Percentiles rank a stretch among this genome's conserved stretches.
phyloP scores from a whole-genome alignment of 345 rosid genomes.

The Rubroshorea leprosula region DNA sequence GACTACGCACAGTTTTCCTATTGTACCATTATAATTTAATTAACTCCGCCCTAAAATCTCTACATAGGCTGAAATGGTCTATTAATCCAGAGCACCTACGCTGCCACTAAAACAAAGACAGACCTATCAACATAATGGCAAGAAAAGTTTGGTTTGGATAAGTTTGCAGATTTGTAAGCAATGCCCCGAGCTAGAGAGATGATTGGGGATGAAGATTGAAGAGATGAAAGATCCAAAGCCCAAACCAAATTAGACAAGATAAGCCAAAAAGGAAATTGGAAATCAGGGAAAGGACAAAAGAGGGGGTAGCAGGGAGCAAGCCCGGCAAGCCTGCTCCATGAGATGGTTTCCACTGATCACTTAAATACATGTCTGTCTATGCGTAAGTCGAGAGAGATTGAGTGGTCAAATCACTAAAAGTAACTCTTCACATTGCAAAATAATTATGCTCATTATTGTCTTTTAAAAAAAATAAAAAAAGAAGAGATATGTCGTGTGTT shows the following conservation, averaged over 20 bases:
- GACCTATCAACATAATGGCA: too few relatives aligned
- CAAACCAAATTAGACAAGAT: slow-evolving; percentile 23
- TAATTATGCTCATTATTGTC: too few relatives aligned
- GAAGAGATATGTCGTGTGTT: too few relatives aligned
- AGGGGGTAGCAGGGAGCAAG: slow-evolving; percentile 16
- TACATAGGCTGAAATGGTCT: too few relatives aligned
- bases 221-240: too few relatives aligned
- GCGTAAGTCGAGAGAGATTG: slow-evolving; percentile 35
- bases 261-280: slow-evolving; percentile 17
- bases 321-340: slow-evolving; percentile 1
- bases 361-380: slow-evolving; percentile 21
- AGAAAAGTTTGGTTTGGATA: slow-evolving; percentile 7
- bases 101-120: too few relatives aligned
- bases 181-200: slow-evolving; percentile 16
- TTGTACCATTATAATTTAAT: too few relatives aligned
- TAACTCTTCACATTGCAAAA: slow-evolving; percentile 14
- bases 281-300: slow-evolving; percentile 24
- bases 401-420: slow-evolving; percentile 43
- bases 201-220: background rate
- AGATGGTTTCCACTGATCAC: slow-evolving; percentile 26
- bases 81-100: too few relatives aligned
- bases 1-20: too few relatives aligned
- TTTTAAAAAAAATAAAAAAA: too few relatives aligned
- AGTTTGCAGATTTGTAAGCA: slow-evolving; percentile 5
- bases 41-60: too few relatives aligned